Evolutionary conservation across 257 asterid species (phyloP), one percentile per base, ranked within the genome.

Genomic region (Jasminum sambac): DNA sequence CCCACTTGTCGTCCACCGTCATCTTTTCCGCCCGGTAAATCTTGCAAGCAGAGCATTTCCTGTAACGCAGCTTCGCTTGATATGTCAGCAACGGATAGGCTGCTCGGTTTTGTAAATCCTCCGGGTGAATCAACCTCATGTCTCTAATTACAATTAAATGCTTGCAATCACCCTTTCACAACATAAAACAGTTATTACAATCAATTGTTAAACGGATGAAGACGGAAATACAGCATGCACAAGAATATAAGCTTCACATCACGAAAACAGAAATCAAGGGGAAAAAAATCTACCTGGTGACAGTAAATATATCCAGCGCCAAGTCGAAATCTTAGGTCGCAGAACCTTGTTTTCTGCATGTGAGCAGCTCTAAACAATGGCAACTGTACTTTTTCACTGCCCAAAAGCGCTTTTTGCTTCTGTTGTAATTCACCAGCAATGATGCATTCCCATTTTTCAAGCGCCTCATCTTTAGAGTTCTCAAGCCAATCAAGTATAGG

Each of bases 261-360:
- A 30, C 36, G 36, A 4, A 30, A 30, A 30, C 36, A 30, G 36
- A 30, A 30, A 14, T n/a, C 48, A 48, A 63, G 42, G 24, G 2
- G 8, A 25, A 17, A 41, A 52, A 59, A 17, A 46, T 7, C 44
- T 79, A 92, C 98, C 93, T 89, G 98, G 71, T 90, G 98, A 77
- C 97, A 94, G 69, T 89, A 90, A 13, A 87, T 73, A 85, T 90
- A 94, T 63, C 95, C 95, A 73, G 97, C 96, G 50, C 97, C 98
- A 58, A 90, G 88, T 68, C 90, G 87, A 73, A 90, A 87, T 62
- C 44, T 77, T 5, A 94, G 57, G 83, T 94, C 96, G 52, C 97
- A 87, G 69, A 94, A 90, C 50, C 97, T 87, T 34, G 82, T 75
- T 6, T 72, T 72, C 67, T 86, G 86, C 98, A 94, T 94, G 68